Evolutionary conservation across 768 basidiomycete genomes (phyloP), one percentile per base, ranked within the genome.

Genomic region (Amanita molliuscula): DNA sequence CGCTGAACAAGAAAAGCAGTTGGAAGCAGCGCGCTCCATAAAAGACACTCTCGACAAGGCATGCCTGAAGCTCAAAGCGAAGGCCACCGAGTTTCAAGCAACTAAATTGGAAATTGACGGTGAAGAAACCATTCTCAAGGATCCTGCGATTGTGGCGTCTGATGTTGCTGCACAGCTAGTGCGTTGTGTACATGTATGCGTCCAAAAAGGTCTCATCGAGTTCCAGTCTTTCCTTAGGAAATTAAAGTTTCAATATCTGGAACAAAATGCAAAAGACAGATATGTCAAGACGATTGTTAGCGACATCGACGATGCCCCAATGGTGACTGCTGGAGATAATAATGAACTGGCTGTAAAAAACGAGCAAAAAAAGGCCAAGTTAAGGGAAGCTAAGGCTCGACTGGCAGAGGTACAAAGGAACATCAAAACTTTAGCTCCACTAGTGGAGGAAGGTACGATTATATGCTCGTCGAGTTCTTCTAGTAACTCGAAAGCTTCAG

Each of bases 261-360:
- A 95, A 59, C 88, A 91, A 62, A 88, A 91, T 56, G 88, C 92
- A 3, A 95, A 94, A 61, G 81, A 89, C 58, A 82, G 85, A 64
- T 94, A 93, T 59, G 74, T 92, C 57, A 84, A 85, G 62, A 82
- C 81, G 0, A 91, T 94, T 57, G 84, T 91, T 44, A 88, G 82
- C 60, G 85, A 92, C 54, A 80, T 79, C 48, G 81, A 88, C 57
- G 88, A 93, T 51, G 86, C 88, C 0, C 84, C 85, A 2, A 78
- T 82, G 52, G 79, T 92, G 35, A 84, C 84, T 4, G 80, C 80
- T 6, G 84, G 84, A n/a, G 82, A 84, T 53, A 93, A 92, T 57
- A 79, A 84, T 53, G 75, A 73, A 18, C 73, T 88, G 7, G 65
- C 73, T 20, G 58, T 67, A 5, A 64, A 66, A 42, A 91, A 89